Conservation (phyloP, 2,329 filamentous ascomycete genomes). For the Hymenoscyphus linearis region DNA sequence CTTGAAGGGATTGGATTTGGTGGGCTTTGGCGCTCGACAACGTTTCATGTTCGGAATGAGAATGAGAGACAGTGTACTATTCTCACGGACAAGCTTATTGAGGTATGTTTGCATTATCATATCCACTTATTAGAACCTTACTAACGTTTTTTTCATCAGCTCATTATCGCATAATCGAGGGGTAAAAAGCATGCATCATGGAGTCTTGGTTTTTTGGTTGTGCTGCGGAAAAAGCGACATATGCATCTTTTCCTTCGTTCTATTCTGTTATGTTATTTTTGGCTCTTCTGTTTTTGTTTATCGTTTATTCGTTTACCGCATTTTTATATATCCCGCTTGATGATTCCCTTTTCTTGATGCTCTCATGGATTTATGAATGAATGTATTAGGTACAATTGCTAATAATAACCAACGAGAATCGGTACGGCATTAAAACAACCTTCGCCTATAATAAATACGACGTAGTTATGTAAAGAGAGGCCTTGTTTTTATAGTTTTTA, state of each 20-base stretch:
- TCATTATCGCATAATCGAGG: slow-evolving; percentile 12
- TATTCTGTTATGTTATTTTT: neutral
- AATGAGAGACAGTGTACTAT: slow-evolving; percentile 30
- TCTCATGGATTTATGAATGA: slow-evolving; percentile 3
- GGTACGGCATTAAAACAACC: too few relatives aligned
- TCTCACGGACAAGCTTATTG: slow-evolving; percentile 29
- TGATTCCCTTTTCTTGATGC: neutral
- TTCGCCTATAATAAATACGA: too few relatives aligned
- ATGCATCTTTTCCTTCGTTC: neutral
- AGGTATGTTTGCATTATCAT: slow-evolving; percentile 19
- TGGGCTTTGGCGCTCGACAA: slow-evolving; percentile 50
- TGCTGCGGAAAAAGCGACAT: neutral
- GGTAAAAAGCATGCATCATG: neutral
- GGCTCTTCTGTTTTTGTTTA: neutral
- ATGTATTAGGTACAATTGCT: neutral
- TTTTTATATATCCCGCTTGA: neutral
- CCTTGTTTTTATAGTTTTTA: too few relatives aligned
- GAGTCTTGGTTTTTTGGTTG: neutral
- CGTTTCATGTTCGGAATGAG: slow-evolving; percentile 29
- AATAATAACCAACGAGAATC: too few relatives aligned
- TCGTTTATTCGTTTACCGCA: neutral
- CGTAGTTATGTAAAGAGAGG: too few relatives aligned
- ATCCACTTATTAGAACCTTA: neutral
- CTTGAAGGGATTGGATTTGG: slow-evolving; percentile 58
- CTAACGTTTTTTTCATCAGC: slow-evolving; percentile 5